Conservation (phyloP, 78 protist species). For the Dictyostelium purpureum region DNA sequence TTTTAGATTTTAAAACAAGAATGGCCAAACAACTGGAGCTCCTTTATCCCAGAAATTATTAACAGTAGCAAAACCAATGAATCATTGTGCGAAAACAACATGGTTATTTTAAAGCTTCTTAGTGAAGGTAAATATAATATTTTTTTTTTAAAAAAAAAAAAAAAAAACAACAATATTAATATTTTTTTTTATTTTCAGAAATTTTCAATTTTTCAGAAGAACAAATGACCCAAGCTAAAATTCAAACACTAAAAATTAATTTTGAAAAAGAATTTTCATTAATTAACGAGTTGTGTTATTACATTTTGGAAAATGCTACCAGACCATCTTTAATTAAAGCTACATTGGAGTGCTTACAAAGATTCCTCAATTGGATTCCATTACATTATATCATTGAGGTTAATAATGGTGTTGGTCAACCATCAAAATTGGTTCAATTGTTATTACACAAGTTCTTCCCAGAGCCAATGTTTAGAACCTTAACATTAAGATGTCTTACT, state of each 20-base stretch:
- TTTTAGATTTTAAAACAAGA: constrained; percentile 96
- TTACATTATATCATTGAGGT: constrained; percentile 96
- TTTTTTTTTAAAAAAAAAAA: background rate
- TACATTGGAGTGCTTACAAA: constrained; percentile 89
- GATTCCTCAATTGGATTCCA: constrained; percentile 98
- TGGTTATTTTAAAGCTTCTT: constrained; percentile 93
- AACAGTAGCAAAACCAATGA: constrained; percentile 88
- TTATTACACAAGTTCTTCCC: constrained; percentile 81
- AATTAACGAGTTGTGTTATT: constrained; percentile 92
- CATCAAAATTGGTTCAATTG: constrained; percentile 27
- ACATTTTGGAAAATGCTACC: constrained; percentile 75
- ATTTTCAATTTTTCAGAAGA: constrained; percentile 95
- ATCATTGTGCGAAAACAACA: constrained; percentile 96
- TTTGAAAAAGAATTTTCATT: constrained; percentile 92
- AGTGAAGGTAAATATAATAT: constrained; percentile 50
- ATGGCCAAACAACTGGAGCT: constrained; percentile 98
- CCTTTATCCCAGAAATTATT: constrained; percentile 96
- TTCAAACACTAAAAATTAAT: constrained; percentile 84
- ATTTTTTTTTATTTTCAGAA: constrained; percentile 41
- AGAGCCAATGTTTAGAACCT: constrained; percentile 79
- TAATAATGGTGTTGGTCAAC: constrained; percentile 10
- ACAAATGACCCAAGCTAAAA: constrained; percentile 92
- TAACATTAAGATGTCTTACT: constrained; percentile 91
- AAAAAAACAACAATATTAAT: background rate
- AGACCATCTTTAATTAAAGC: constrained; percentile 77